Base-by-base conservation (phyloP, 306 rosid species). In the Abrus precatorius region DNA sequence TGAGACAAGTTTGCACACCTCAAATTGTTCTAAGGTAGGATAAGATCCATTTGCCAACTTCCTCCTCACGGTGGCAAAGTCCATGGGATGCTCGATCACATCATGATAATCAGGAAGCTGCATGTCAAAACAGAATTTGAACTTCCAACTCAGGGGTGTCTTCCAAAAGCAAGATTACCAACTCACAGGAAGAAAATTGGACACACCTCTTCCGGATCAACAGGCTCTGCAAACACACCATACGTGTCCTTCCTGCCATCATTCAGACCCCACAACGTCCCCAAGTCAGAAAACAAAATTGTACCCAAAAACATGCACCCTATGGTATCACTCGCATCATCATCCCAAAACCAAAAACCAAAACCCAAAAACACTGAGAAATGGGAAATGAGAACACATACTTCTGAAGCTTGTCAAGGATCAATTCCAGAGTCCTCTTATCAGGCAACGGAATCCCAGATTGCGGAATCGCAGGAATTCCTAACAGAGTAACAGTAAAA, bases 51-150 rank as follows among this genome's bases (percentile, higher is more conserved):
- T 83, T 9, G 90, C 91, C 82, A 96, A 89, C 84, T 93, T 91
- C 89, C 86, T 92, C 87, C 98, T 89, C 81, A 93, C 89, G 0
- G 98, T 96, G 38, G 98, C 84, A 33, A 96, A 96, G 92, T 96
- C 99, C 99, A 96, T 96, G 50, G 99, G 99, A 89, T 88, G 91
- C 69, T 93, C 90, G 55, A 96, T 93, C 82, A 96, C 92, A 77
- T 96, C 98, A 27, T 87, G 94, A 86, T 96, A 96, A 83, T 96
- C 98, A 20, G 99, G 99, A 85, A 96, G 98, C 99, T 96, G 86
- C 88, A 82, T 69, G 65, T 80, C 12, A 82, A 85, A 90, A 84
- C 78, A 64, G 30, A 79, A 81, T 40, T 79, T 74, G 70, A 87
- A 68, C 72, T 69, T 75, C 28, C 78, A 79, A 74, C 55, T 55